Evolutionary conservation across 106 monocot genomes (phyloP).

Genomic region (Allium fistulosum): DNA sequence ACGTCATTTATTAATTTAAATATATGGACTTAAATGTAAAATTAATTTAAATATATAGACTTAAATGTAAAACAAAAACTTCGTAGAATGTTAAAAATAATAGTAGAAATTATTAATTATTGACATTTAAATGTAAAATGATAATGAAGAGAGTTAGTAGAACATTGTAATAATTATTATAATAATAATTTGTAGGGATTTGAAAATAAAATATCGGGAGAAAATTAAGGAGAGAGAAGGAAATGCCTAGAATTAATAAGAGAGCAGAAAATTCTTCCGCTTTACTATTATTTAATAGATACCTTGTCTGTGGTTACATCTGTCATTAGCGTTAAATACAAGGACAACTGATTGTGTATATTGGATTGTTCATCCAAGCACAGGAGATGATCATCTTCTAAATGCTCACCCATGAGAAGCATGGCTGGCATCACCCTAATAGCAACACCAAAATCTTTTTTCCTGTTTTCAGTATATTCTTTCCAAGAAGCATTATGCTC

Average conservation of each 20-base stretch:
- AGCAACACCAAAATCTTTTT: conserved; percentile 14
- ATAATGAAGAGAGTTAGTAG: neutral
- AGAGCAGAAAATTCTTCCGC: too few relatives aligned
- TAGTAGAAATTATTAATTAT: too few relatives aligned
- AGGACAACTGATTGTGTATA: conserved; percentile 17
- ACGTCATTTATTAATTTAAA: too few relatives aligned
- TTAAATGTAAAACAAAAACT: too few relatives aligned
- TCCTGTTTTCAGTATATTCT: conserved; percentile 22
- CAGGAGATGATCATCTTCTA: conserved; percentile 8
- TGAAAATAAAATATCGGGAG: neutral
- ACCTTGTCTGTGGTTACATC: neutral
- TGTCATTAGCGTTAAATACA: conserved; percentile 5
- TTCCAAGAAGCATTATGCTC: neutral
- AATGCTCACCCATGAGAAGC: conserved; percentile 17
- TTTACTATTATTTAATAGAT: neutral
- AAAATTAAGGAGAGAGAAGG: too few relatives aligned
- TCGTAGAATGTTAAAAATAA: too few relatives aligned
- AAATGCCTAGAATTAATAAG: too few relatives aligned
- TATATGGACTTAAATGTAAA: too few relatives aligned
- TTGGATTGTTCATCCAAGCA: conserved; percentile 15
- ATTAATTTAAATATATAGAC: too few relatives aligned
- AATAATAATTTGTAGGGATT: neutral
- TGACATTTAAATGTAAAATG: neutral
- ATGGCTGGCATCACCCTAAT: conserved; percentile 19
- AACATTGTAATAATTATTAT: neutral